Conservation (phyloP, 345 rosid species). For the Turritis glabra region DNA sequence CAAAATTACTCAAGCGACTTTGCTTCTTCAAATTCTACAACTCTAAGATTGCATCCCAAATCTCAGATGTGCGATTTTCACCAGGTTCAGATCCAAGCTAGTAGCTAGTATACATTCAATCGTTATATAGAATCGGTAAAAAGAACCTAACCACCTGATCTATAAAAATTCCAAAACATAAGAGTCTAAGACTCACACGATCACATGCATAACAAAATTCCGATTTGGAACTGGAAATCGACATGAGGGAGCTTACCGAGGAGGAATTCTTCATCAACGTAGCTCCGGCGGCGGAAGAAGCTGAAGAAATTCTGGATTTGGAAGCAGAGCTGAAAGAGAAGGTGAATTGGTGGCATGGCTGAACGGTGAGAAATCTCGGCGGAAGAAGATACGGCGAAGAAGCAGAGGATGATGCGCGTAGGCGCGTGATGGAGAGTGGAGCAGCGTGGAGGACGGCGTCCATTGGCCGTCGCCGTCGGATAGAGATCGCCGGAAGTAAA, state of each 20-base stretch:
- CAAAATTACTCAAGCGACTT: not conserved
- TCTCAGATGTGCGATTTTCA: not conserved
- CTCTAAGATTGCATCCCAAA: not conserved
- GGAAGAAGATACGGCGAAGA: conserved; percentile 28
- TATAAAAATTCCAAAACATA: not conserved
- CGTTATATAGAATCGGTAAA: not conserved
- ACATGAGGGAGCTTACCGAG: conserved; percentile 41
- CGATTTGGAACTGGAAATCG: not conserved
- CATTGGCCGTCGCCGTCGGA: conserved; percentile 42
- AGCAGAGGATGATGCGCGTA: conserved; percentile 42
- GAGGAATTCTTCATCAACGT: conserved; percentile 56
- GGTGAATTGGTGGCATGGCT: conserved; percentile 28
- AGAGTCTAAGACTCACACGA: conserved; percentile 5
- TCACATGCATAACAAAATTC: conserved; percentile 6
- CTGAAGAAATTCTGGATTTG: conserved; percentile 37
- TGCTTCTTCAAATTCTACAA: not conserved
- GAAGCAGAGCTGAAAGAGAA: conserved; percentile 18
- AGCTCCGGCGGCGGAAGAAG: conserved; percentile 41
- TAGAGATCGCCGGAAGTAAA: conserved; percentile 30
- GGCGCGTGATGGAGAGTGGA: conserved; percentile 39
- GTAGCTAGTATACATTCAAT: not conserved
- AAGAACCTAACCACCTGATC: not conserved
- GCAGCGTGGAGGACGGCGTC: conserved; percentile 42
- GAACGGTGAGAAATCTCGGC: conserved; percentile 40
- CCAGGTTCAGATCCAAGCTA: conserved; percentile 7